A percentile compares a stretch with the other conserved stretches of the same genome.
Conservation (phyloP, 495 filamentous ascomycete genomes). For the Trichoderma orchidacearum region DNA sequence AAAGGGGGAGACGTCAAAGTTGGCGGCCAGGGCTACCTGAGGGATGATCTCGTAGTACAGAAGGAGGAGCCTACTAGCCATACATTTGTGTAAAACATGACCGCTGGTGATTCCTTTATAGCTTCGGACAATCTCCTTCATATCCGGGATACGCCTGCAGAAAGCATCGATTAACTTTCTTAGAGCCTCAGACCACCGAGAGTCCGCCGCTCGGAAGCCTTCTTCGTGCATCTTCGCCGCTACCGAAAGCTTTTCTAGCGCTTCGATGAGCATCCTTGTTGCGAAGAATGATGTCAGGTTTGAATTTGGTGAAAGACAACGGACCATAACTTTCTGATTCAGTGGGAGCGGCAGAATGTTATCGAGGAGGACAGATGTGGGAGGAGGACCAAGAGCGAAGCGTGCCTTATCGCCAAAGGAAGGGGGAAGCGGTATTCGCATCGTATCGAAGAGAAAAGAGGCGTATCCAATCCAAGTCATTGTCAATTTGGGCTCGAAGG, state of each 20-base stretch:
- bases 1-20: constrained; percentile 68
- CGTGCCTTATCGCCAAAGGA: constrained; percentile 44
- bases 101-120: constrained; percentile 51
- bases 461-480: constrained; percentile 91
- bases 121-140: constrained; percentile 59
- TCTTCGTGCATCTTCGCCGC: constrained; percentile 41
- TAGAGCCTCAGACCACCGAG: constrained; percentile 53
- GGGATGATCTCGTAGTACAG: constrained; percentile 75
- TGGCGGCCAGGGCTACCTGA: constrained; percentile 64
- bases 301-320: constrained; percentile 61
- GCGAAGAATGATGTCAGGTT: constrained; percentile 73
- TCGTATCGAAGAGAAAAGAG: constrained; percentile 64
- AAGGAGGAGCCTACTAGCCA: constrained; percentile 55
- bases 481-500: constrained; percentile 80
- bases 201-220: constrained; percentile 22
- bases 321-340: constrained; percentile 57
- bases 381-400: constrained; percentile 55
- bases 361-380: constrained; percentile 61
- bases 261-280: constrained; percentile 58
- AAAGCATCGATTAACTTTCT: constrained; percentile 58
- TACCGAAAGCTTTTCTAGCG: constrained; percentile 61
- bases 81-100: constrained; percentile 66
- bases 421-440: constrained; percentile 58
- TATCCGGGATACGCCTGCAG: constrained; percentile 58
- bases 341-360: constrained; percentile 78